phyloP scores from a whole-genome alignment of 2,329 filamentous ascomycete species.

The Elsinoe arachidis region DNA sequence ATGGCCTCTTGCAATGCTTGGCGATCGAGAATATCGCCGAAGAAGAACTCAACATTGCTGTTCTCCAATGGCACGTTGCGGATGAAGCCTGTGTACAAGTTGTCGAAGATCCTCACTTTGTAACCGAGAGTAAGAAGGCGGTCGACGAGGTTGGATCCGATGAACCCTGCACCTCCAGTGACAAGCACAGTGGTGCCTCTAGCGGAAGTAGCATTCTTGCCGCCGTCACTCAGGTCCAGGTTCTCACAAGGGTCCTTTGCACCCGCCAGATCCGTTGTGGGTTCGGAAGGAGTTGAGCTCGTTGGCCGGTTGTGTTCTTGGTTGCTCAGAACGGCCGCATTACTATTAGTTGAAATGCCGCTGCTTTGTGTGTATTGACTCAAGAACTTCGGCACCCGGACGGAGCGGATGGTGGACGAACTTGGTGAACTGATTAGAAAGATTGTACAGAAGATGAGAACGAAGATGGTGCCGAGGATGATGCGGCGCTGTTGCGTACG shows the following conservation, averaged over 20 bases:
- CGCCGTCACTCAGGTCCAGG: not conserved
- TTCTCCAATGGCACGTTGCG: not conserved
- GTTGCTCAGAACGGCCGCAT: not conserved
- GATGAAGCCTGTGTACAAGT: not conserved
- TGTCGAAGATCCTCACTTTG: slow-evolving; percentile 18
- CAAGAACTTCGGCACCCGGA: not conserved
- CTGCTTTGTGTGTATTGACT: not conserved
- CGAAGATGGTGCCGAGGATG: not conserved
- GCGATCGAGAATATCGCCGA: not conserved
- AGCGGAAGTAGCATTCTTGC: not conserved
- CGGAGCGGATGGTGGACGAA: not conserved
- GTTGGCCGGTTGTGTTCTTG: not conserved
- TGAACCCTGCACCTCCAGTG: slow-evolving; percentile 24
- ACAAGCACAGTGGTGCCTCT: slow-evolving; percentile 20
- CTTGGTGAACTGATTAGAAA: not conserved
- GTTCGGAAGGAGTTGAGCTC: not conserved
- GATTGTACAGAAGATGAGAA: not conserved
- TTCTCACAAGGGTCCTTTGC: not conserved
- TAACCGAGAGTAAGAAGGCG: slow-evolving; percentile 23
- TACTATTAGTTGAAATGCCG: not conserved
- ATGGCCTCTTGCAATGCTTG: not conserved
- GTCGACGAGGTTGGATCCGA: slow-evolving; percentile 23
- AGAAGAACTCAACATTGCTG: not conserved
- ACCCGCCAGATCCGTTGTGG: not conserved
- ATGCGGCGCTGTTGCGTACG: not conserved